These are phyloP conservation scores for Chlamydomonas asymmetrica DNA, from an alignment of 139 green algal species.

Conservation along the genomic window DNA sequence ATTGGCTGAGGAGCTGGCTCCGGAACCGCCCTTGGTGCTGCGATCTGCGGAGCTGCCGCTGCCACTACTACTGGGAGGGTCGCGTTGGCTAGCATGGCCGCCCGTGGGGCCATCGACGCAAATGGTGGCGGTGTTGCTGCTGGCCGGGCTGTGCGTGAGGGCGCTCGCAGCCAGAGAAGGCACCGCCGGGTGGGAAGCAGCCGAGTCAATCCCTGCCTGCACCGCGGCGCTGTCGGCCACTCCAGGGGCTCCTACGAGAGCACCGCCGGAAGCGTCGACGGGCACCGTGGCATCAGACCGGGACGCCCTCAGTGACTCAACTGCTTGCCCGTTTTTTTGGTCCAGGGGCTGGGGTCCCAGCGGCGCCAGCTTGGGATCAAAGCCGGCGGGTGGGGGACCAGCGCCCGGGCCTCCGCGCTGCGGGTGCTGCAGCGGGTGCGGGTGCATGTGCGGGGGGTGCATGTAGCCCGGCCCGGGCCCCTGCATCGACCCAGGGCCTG, in stretches of 20 bases:
- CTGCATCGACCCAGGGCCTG: too few species aligned
- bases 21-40: too few species aligned
- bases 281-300: not conserved
- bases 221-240: not conserved
- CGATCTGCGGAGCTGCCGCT: too few species aligned
- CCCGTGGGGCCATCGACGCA: too few species aligned
- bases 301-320: conserved; percentile 30
- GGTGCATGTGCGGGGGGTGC: conserved; percentile 4
- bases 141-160: too few species aligned
- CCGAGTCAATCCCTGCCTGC: conserved; percentile 15
- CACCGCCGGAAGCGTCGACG: not conserved
- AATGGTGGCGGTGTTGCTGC: conserved; percentile 2
- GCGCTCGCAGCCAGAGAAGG: too few species aligned
- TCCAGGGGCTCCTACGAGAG: not conserved
- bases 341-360: too few species aligned
- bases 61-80: conserved; percentile 11
- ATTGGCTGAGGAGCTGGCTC: too few species aligned
- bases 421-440: conserved; percentile 1
- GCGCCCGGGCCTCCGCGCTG: not conserved
- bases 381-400: too few species aligned
- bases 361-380: too few species aligned
- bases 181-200: too few species aligned
- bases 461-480: too few species aligned
- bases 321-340: conserved; percentile 34
- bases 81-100: not conserved